phyloP scores from a whole-genome alignment of 2,329 filamentous ascomycete species.

The Penicillium sp. region DNA sequence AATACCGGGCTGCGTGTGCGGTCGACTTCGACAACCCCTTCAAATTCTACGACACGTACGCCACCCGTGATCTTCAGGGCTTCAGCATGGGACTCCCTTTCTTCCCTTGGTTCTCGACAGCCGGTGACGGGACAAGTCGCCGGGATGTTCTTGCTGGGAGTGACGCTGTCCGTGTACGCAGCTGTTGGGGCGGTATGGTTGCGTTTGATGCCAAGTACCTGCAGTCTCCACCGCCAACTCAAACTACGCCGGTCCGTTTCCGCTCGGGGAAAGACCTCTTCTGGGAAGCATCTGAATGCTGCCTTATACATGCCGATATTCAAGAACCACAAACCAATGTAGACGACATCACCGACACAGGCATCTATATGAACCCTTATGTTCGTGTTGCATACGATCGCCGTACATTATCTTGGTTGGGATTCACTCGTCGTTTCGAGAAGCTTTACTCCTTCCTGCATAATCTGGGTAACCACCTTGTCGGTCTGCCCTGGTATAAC shows the following conservation, averaged over 20 bases:
- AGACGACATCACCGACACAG: slow-evolving; percentile 46
- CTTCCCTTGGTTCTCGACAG: slow-evolving; percentile 66
- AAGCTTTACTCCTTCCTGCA: slow-evolving; percentile 61
- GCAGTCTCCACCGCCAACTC: slow-evolving; percentile 33
- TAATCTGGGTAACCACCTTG: slow-evolving; percentile 55
- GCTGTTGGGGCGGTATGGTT: slow-evolving; percentile 76
- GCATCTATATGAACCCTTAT: slow-evolving; percentile 72
- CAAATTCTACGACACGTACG: slow-evolving; percentile 76
- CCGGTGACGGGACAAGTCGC: slow-evolving; percentile 53
- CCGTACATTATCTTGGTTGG: slow-evolving; percentile 57
- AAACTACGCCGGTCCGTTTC: slow-evolving; percentile 50
- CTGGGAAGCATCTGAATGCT: slow-evolving; percentile 66
- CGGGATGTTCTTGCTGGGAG: slow-evolving; percentile 60
- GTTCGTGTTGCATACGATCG: slow-evolving; percentile 68
- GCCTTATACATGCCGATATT: slow-evolving; percentile 54
- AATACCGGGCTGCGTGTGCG: slow-evolving; percentile 69
- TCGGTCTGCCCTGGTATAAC: slow-evolving; percentile 59
- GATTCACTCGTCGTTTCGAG: slow-evolving; percentile 63
- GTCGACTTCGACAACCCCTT: slow-evolving; percentile 73
- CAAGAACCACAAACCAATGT: slow-evolving; percentile 34
- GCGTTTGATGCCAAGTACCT: slow-evolving; percentile 50
- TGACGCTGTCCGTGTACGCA: slow-evolving; percentile 64
- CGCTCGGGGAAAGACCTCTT: slow-evolving; percentile 58
- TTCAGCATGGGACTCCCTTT: slow-evolving; percentile 67
- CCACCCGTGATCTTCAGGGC: slow-evolving; percentile 68